Base-by-base conservation (phyloP, 768 basidiomycete species). In the Collybia sp. region DNA sequence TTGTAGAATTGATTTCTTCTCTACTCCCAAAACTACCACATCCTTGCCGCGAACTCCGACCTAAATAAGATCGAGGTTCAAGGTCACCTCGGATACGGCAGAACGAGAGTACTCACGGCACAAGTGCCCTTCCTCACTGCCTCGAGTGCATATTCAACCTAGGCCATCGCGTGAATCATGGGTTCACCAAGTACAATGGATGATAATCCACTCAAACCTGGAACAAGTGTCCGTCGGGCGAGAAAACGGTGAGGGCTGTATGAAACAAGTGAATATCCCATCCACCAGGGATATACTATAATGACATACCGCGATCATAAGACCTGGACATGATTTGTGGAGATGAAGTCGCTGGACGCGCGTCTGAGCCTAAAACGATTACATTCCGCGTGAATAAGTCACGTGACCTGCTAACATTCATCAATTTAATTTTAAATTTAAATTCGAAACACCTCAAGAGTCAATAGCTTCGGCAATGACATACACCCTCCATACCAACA, bases 71-170 rank as follows among this genome's bases (percentile, higher is more conserved):
- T 25, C 25, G 25, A 25, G 25, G 25, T 25, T 25, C 25, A 25
- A 25, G 8, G 25, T 25, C 25, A 8, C 8, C 25, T 25, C 25
- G 3, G 25, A 25, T 25, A 25, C 8, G 8, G 25, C 39, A 34
- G n/a, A 40, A 32, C 31, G 34, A 45, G 42, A 42, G 25, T 25
- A 48, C 80, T 58, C 62, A 97, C 96, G 49, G 94, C 95, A 65
- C 94, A 97, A 11, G 96, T 98, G 37, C 96, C 96, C 64, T 93
- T 91, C 58, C 91, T 74, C 45, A 98, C 96, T 45, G 96, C 96
- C 68, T 99, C 96, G n/a, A 86, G 72, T 11, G 96, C 96, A 66
- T 99, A 99, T 71, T 99, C 96, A 55, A 99, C 96, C 93, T 98
- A 67, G 41, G 48, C 49, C 19, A 59, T 53, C 32, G 60, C 51